Base-by-base conservation (phyloP, 164 flowering plant genomes). In the Cinnamomum micranthum region DNA sequence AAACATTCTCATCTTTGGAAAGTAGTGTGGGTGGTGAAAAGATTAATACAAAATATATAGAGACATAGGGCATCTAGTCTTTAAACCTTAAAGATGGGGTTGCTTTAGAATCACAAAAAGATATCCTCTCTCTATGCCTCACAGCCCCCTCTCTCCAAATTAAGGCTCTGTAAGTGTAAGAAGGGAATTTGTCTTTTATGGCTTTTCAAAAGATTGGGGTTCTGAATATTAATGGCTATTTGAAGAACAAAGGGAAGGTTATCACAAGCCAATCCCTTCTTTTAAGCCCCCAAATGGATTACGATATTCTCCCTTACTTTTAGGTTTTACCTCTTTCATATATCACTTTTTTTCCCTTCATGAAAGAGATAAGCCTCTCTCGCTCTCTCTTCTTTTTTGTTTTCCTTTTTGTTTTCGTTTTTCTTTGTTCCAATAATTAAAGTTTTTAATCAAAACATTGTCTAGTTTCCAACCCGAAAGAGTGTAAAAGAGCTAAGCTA, bases 41-140 rank as follows among this genome's bases (percentile, higher is more conserved):
- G 47, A 24, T 68, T 62, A 80, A 69, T 52, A 81, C 73, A 74
- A 51, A 67, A 73, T 63, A 81, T 73, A 28, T 10, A 58, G n/a
- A 70, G 47, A 35, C 10, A 35, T 1, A 55, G 69, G 72, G 89
- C 91, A 85, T 89, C 85, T 85, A 80, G 68, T 81, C 83, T 84
- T 85, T 80, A 81, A 81, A 77, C 86, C 84, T 76, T 83, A 82
- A 87, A 85, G 87, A 81, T 83, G 83, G 52, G 82, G 60, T 76
- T 80, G 80, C 93, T 86, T 90, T 86, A 84, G 89, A 83, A 87
- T 87, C 85, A 81, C 77, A 74, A 81, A 85, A 86, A 84, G 85
- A 80, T 77, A 69, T 74, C 78, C 64, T 52, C 79, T 81, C 78
- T 82, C 79, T 79, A 35, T 35, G 47, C 47, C 77, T 72, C 59